Evolutionary conservation across 345 rosid species (phyloP).

Genomic region (Firmiana major): DNA sequence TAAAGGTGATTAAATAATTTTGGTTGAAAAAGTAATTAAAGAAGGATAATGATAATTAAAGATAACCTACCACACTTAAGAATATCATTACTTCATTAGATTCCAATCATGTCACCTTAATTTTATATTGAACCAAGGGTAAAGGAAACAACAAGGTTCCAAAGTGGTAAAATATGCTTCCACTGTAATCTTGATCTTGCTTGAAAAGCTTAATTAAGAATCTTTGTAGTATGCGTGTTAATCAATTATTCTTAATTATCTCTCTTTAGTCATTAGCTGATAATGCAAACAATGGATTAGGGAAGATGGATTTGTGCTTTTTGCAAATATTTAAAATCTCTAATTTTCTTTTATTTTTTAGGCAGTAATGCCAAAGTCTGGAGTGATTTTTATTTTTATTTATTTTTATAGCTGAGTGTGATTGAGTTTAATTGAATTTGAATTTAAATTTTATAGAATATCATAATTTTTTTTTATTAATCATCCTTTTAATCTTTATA

Average conservation of each 20-base stretch:
- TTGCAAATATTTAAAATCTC: not conserved
- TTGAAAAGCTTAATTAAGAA: not conserved
- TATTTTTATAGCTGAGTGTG: no score
- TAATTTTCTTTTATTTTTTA: no score
- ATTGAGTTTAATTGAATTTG: no score
- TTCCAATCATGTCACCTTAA: not conserved
- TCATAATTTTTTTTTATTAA: no score
- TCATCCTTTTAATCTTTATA: no score
- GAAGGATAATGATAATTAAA: not conserved
- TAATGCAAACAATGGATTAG: not conserved
- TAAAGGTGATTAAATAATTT: not conserved
- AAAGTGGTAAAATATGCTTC: not conserved
- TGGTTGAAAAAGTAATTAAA: not conserved
- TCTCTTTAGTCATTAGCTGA: not conserved
- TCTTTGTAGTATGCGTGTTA: not conserved
- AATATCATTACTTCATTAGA: not conserved
- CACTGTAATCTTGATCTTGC: not conserved
- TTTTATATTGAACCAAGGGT: not conserved
- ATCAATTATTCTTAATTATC: not conserved
- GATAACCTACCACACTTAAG: not conserved
- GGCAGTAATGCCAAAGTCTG: not conserved
- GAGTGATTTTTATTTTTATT: not conserved
- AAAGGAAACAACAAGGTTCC: not conserved
- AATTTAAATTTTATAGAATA: no score
- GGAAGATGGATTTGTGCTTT: not conserved